Evolutionary conservation across 2,329 filamentous ascomycete species (phyloP), one percentile per base, ranked within the genome.

Genomic region (Colletotrichum theobromicola): DNA sequence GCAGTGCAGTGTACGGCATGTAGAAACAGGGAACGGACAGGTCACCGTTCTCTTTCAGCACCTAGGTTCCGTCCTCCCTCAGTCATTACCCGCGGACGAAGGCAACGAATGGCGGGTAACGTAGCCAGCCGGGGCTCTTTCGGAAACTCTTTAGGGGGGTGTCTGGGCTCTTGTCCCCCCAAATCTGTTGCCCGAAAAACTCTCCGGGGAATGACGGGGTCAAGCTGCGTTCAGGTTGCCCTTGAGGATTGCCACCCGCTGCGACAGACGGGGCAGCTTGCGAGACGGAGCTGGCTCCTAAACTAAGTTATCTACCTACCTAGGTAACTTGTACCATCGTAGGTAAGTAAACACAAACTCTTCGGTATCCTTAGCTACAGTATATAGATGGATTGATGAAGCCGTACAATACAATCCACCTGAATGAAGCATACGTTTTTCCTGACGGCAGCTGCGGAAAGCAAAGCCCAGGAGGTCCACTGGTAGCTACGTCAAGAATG

Each of bases 171-270:
- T 61, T 35, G 16, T 46, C 26, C 18, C 42, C 34, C 55, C 46
- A 72, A 32, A 46, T n/a, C 42, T 57, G 61, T 26, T 61, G 61
- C 72, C 61, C 61, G 61, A 62, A 62, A 74, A 65, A 70, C 46
- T 70, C 67, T 63, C 71, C 67, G 71, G 60, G 58, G 58, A 70
- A 50, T 46, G 35, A 64, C 66, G 50, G 70, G 63, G 70, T 21
- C 42, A 10, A 50, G 9, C 13, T 50, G 50, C 26, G n/a, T 13
- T 58, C 18, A 18, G 16, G 26, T 13, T 34, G 28, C 57, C 57
- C 32, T 53, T 61, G 32, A 21, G 16, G 10, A n/a, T 42, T 32
- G 46, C 64, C 32, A 37, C 26, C 16, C 7, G 34, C 28, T 50
- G 35, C 55, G 26, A 60, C 50, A 6, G 53, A 55, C 7, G 7